A percentile compares a stretch with the other conserved stretches of the same genome.
phyloP scores from a whole-genome alignment of 192 early-diverging fungal species.

The Gryganskiella cystojenkinii region DNA sequence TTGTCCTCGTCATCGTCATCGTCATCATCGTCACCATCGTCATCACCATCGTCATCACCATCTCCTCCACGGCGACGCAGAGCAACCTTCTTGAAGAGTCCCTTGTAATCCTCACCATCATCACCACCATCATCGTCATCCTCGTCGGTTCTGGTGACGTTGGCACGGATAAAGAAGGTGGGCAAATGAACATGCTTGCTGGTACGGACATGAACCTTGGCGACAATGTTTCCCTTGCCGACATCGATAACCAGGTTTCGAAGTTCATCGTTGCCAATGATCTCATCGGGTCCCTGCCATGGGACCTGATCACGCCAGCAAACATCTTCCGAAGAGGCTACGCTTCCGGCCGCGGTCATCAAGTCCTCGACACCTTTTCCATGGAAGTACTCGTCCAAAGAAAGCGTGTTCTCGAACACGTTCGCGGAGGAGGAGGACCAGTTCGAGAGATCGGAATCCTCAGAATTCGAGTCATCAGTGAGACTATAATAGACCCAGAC shows the following conservation, averaged over 20 bases:
- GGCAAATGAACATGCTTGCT: slow-evolving; percentile 16
- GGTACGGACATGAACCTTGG: slow-evolving; percentile 15
- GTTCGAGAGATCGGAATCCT: neutral
- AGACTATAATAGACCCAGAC: slow-evolving; percentile 16
- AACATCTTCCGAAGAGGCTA: no score
- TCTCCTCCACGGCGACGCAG: slow-evolving; percentile 6
- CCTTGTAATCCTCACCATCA: slow-evolving; percentile 3
- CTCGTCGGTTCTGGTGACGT: slow-evolving; percentile 30
- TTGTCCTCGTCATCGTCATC: neutral
- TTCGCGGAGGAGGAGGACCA: neutral
- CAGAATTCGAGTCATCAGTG: neutral
- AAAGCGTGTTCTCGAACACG: no score
- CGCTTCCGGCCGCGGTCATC: no score
- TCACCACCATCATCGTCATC: slow-evolving; percentile 26
- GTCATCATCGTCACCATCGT: slow-evolving; percentile 1
- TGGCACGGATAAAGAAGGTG: slow-evolving; percentile 23
- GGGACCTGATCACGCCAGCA: slow-evolving; percentile 20
- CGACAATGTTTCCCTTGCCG: slow-evolving; percentile 31
- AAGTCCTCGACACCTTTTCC: no score
- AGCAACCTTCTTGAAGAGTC: neutral
- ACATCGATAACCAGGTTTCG: slow-evolving; percentile 15
- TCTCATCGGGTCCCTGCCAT: slow-evolving; percentile 15
- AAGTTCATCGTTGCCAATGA: neutral
- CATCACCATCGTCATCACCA: neutral
- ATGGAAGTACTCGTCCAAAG: neutral